phyloP scores from a whole-genome alignment of 768 basidiomycete genomes.

The Naganishia kalamii region DNA sequence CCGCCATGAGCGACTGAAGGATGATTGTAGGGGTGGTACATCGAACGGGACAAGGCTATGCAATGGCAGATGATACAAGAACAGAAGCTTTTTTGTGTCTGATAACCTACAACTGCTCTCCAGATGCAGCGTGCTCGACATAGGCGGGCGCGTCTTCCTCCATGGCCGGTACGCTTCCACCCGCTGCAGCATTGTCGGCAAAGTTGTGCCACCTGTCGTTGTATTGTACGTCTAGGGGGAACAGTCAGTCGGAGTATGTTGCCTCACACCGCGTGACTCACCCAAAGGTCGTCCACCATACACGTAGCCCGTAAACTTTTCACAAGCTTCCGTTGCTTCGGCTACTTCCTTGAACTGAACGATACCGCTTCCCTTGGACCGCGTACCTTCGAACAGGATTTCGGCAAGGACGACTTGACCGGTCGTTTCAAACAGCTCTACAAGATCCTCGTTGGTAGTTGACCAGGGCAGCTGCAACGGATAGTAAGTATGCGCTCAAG shows the following conservation, averaged over 20 bases:
- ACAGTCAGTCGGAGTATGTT: neutral
- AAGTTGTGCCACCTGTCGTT: slow-evolving; percentile 95
- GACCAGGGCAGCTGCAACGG: slow-evolving; percentile 82
- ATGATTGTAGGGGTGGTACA: too few species aligned
- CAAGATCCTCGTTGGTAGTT: slow-evolving; percentile 95
- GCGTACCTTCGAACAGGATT: slow-evolving; percentile 83
- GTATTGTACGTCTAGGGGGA: slow-evolving; percentile 70
- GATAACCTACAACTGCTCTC: too few species aligned
- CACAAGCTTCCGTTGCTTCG: slow-evolving; percentile 94
- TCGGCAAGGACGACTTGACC: slow-evolving; percentile 91
- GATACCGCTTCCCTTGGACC: slow-evolving; percentile 90
- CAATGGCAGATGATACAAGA: too few species aligned
- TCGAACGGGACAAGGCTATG: too few species aligned
- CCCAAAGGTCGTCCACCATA: slow-evolving; percentile 85
- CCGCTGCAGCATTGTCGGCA: slow-evolving; percentile 79
- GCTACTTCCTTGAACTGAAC: slow-evolving; percentile 82
- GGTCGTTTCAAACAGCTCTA: slow-evolving; percentile 96
- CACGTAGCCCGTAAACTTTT: slow-evolving; percentile 93
- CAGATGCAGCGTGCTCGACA: too few species aligned
- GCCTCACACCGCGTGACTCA: slow-evolving; percentile 45
- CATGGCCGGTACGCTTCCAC: slow-evolving; percentile 41
- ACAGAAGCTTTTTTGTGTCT: too few species aligned
- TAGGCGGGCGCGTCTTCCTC: too few species aligned
- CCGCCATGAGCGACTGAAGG: too few species aligned
- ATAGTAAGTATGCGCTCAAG: neutral